Base-by-base conservation (phyloP, 2,329 filamentous ascomycete species). In the Ceratocystis smalleyi region DNA sequence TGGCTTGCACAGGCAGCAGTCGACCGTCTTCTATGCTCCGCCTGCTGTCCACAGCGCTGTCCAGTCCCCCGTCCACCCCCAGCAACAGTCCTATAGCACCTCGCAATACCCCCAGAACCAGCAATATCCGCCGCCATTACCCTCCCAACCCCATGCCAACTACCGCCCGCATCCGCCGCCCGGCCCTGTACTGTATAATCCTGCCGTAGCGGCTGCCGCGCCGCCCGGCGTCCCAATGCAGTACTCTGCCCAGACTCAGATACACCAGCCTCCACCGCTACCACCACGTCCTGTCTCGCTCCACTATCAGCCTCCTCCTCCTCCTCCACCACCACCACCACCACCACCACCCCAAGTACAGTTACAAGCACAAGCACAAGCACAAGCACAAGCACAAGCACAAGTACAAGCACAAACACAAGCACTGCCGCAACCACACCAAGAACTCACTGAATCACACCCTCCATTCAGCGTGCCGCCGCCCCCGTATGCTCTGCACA, bases 191-290 rank as follows among this genome's bases (percentile, higher is more conserved):
- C 10, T 43, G 12, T 65, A 65, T 43, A 62, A 65, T 51, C 51
- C 64, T 2, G 60, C 59, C 3, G 40, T 62, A 17, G 60, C 60
- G 8, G 43, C 51, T n/a, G 55, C 40, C 17, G 51, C 57, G 1
- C 64, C 64, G 10, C 24, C 59, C 24, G 64, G 49, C 43, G 4
- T 65, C 8, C 60, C 57, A 30, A 62, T 65, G 35, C 60, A 61
- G 12, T 35, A 59, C 32, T 27, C 35, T 10, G 2, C 12, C 8
- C 59, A 61, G 59, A 12, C 43, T 24, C 59, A 45, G 19, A n/a
- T 55, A 30, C 51, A 5, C 51, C 51, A 55, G 12, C 51, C 59
- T 2, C 59, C 59, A 12, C 59, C 59, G 12, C 40, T 61, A 24
- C 59, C 59, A 10, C 59, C 59, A 8, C 51, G 51, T 17, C 51